phyloP scores from a whole-genome alignment of 2,329 filamentous ascomycete species.

The Chaetothyriales sp. region DNA sequence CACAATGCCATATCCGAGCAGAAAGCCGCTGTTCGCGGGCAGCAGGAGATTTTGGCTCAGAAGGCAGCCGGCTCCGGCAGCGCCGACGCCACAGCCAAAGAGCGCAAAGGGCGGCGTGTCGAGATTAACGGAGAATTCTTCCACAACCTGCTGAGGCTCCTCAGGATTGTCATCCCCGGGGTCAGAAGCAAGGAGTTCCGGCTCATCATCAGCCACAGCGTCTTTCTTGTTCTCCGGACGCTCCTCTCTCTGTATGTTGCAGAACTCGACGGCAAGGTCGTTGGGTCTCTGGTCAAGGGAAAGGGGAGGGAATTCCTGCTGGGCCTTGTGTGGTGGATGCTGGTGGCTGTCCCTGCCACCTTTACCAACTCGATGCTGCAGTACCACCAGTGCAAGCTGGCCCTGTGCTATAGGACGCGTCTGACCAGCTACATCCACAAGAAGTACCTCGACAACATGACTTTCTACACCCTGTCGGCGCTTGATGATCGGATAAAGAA shows the following conservation, averaged over 20 bases:
- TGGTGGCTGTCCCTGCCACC: constrained; percentile 86
- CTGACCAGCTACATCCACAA: constrained; percentile 92
- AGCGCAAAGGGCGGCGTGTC: constrained; percentile 55
- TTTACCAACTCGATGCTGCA: constrained; percentile 99
- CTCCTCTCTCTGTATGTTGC: constrained; percentile 92
- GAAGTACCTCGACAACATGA: constrained; percentile 92
- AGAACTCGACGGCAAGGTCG: constrained; percentile 83
- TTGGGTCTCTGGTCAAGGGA: constrained; percentile 82
- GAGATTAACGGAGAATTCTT: constrained; percentile 84
- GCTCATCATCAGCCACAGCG: constrained; percentile 75
- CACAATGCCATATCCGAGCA: constrained; percentile 87
- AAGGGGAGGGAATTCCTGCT: constrained; percentile 81
- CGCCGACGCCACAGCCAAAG: constrained; percentile 20
- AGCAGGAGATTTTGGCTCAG: constrained; percentile 47
- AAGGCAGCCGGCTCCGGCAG: constrained; percentile 29
- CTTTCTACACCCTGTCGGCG: constrained; percentile 90
- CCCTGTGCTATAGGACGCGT: constrained; percentile 80
- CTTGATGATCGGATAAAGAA: constrained; percentile 98
- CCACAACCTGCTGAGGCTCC: constrained; percentile 59
- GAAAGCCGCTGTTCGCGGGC: constrained; percentile 63
- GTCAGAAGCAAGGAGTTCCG: constrained; percentile 80
- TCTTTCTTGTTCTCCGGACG: constrained; percentile 82
- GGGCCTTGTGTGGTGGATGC: constrained; percentile 94
- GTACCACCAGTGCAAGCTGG: constrained; percentile 91
- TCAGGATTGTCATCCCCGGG: constrained; percentile 80